phyloP scores from a whole-genome alignment of 768 basidiomycete genomes.

The Suillus variegatus region DNA sequence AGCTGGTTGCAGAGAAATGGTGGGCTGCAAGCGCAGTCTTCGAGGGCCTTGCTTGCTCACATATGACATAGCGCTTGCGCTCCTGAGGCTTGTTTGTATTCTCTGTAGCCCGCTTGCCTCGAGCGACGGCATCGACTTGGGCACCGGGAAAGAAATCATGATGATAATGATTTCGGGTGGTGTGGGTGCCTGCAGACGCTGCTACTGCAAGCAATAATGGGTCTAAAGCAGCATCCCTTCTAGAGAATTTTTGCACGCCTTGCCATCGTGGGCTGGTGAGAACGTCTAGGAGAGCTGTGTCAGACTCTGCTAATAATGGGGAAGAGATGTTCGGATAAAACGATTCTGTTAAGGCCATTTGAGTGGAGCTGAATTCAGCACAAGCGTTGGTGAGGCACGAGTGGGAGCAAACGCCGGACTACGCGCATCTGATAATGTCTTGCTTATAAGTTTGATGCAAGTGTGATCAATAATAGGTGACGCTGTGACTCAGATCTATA shows the following conservation, averaged over 20 bases:
- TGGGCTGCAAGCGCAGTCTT: constrained; percentile 47
- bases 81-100: constrained; percentile 38
- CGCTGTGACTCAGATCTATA: not conserved
- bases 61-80: constrained; percentile 56
- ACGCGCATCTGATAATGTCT: constrained; percentile 1
- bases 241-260: constrained; percentile 41
- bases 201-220: constrained; percentile 79
- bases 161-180: constrained; percentile 84
- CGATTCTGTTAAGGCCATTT: constrained; percentile 33
- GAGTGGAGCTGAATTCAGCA: not conserved
- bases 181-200: constrained; percentile 69
- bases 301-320: constrained; percentile 37
- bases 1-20: constrained; percentile 23
- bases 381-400: not conserved
- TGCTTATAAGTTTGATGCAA: constrained; percentile 11
- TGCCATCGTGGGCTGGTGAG: constrained; percentile 57
- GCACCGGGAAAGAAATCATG: constrained; percentile 68
- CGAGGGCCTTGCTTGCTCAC: constrained; percentile 78
- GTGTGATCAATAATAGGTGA: not conserved
- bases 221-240: constrained; percentile 75
- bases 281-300: constrained; percentile 65
- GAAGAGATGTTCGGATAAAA: constrained; percentile 24
- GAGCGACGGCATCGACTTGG: constrained; percentile 43
- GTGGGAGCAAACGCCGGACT: not conserved
- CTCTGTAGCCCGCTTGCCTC: constrained; percentile 50